These are phyloP conservation scores for Eimeria falciformis DNA, from an alignment of 169 alveolate species.

Conservation along the genomic window DNA sequence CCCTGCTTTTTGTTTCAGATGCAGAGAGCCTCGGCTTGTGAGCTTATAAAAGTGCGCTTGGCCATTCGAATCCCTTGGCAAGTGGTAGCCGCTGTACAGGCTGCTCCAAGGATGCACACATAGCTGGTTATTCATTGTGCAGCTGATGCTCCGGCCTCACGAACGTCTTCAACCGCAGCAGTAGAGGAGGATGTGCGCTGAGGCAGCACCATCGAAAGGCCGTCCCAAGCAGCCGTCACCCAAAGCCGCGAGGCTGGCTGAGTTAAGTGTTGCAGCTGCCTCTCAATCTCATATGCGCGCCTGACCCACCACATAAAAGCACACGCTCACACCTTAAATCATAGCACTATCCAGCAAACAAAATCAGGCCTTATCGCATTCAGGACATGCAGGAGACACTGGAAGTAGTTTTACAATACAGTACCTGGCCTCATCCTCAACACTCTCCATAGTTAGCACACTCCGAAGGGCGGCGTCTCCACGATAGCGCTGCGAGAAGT, in stretches of 20 bases:
- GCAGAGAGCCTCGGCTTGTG: too few species aligned
- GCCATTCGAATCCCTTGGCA: background rate
- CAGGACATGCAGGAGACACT: too few species aligned
- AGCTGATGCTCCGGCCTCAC: conserved; percentile 14
- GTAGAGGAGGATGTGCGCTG: conserved; percentile 40
- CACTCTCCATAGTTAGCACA: conserved; percentile 76
- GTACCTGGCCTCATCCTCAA: conserved; percentile 82
- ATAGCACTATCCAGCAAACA: too few species aligned
- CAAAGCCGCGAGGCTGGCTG: background rate
- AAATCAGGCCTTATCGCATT: too few species aligned
- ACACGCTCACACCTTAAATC: too few species aligned
- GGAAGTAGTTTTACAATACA: too few species aligned
- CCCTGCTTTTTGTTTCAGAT: too few species aligned
- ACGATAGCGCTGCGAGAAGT: conserved; percentile 84
- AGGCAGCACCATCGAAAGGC: conserved; percentile 54
- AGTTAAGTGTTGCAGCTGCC: conserved; percentile 40
- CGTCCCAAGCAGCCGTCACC: conserved; percentile 73
- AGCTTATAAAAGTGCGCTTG: too few species aligned
- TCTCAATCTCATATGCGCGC: conserved; percentile 66
- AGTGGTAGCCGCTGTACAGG: background rate
- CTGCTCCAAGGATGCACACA: too few species aligned
- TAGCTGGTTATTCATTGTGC: too few species aligned
- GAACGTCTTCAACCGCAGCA: background rate
- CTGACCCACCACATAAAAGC: conserved; percentile 6
- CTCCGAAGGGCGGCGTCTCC: conserved; percentile 83